phyloP scores from a whole-genome alignment of 306 rosid genomes.

The Sicyos edulis region DNA sequence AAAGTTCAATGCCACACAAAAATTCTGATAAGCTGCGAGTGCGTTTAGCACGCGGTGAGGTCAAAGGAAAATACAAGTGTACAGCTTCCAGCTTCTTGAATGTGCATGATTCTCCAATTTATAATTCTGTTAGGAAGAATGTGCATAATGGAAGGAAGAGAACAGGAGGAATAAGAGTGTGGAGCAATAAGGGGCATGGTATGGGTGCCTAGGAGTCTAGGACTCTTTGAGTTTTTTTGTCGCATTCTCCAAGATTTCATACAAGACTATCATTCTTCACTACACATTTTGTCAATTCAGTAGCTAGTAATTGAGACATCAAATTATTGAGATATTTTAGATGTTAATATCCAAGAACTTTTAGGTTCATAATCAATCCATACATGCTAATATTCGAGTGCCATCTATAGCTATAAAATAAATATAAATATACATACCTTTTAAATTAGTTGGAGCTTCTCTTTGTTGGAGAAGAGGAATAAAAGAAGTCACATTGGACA shows the following conservation, averaged over 20 bases:
- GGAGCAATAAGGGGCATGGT: conserved; percentile 5
- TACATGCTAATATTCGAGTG: background rate
- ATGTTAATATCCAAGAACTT: conserved; percentile 8
- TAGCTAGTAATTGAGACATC: background rate
- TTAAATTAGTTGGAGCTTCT: conserved; percentile 61
- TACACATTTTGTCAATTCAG: background rate
- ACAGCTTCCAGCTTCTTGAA: too few relatives aligned
- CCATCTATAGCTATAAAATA: background rate
- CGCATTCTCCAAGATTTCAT: background rate
- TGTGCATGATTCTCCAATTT: background rate
- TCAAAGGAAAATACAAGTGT: background rate
- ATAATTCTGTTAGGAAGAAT: background rate
- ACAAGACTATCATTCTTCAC: background rate
- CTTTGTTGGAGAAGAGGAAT: conserved; percentile 91
- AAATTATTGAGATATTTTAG: background rate
- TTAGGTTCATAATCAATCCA: conserved; percentile 3
- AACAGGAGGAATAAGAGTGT: background rate
- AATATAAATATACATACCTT: conserved; percentile 38
- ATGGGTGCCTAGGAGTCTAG: background rate
- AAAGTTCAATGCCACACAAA: background rate
- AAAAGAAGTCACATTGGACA: conserved; percentile 71
- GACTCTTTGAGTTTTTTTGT: conserved; percentile 2
- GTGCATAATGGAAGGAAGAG: background rate
- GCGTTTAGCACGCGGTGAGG: background rate
- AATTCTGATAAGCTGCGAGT: conserved; percentile 11